Percentiles rank a stretch among this genome's conserved stretches.
Conservation (phyloP, 192 early-diverging fungal species). For the Podila verticillata region DNA sequence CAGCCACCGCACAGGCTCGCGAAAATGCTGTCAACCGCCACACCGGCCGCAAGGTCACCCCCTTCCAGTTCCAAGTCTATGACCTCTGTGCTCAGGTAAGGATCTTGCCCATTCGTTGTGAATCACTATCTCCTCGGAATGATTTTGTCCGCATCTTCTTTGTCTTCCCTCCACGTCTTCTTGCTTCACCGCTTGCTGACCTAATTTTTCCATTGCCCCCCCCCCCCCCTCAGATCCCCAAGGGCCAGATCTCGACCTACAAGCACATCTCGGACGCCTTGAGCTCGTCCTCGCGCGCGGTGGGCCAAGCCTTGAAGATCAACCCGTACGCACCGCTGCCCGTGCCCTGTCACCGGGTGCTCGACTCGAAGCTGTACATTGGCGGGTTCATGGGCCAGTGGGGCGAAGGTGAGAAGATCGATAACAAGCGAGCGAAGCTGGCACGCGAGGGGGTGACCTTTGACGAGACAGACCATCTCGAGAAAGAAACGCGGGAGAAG, state of each 20-base stretch:
- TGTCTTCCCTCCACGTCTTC: background rate
- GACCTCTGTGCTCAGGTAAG: constrained; percentile 69
- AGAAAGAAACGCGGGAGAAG: constrained; percentile 41
- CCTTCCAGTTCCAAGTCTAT: constrained; percentile 79
- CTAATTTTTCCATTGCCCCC: background rate
- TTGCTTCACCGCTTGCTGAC: background rate
- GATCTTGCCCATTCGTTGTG: too few relatives aligned
- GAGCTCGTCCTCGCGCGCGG: constrained; percentile 68
- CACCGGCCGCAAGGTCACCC: constrained; percentile 69
- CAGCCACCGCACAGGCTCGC: constrained; percentile 56
- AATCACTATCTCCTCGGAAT: background rate
- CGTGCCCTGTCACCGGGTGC: constrained; percentile 77
- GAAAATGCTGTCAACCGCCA: constrained; percentile 59
- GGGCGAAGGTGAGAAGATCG: constrained; percentile 68
- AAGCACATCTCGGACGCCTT: constrained; percentile 71
- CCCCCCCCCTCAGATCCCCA: constrained; percentile 52
- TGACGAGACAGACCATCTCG: constrained; percentile 64
- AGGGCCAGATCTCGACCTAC: constrained; percentile 73
- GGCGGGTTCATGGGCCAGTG: constrained; percentile 76
- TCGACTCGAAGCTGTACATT: constrained; percentile 68
- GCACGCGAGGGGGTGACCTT: constrained; percentile 70
- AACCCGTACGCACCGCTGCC: constrained; percentile 79
- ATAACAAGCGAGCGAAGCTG: constrained; percentile 74
- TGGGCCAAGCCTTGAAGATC: constrained; percentile 71
- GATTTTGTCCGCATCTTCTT: background rate